Evolutionary conservation across 2,329 filamentous ascomycete genomes (phyloP).

Genomic region (Colletotrichum noveboracense): DNA sequence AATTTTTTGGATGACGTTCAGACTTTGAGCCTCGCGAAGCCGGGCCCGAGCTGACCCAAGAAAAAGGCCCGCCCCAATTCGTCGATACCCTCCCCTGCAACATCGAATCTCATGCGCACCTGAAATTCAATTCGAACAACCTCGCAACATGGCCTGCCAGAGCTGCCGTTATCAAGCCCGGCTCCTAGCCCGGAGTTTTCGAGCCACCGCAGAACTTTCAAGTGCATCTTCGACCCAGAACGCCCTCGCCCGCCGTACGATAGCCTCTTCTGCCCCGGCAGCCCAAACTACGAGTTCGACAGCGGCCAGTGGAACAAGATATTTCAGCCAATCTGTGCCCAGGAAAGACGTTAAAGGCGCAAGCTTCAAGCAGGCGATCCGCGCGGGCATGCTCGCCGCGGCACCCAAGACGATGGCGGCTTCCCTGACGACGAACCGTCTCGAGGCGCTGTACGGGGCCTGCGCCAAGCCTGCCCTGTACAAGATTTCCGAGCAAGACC

Average conservation of each 20-base stretch:
- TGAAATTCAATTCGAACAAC: slow-evolving; percentile 2
- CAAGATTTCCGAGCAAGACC: slow-evolving; percentile 69
- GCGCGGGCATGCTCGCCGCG: slow-evolving; percentile 11
- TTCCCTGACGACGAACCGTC: slow-evolving; percentile 10
- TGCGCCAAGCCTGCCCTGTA: slow-evolving; percentile 80
- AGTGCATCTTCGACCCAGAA: slow-evolving; percentile 6
- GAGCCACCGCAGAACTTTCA: slow-evolving; percentile 14
- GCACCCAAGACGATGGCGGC: slow-evolving; percentile 20
- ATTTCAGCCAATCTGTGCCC: slow-evolving; percentile 40
- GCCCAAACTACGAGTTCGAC: neutral
- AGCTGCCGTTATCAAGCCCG: slow-evolving; percentile 51
- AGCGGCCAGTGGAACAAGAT: slow-evolving; percentile 28
- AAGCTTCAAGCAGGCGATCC: slow-evolving; percentile 11
- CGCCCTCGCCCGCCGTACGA: neutral
- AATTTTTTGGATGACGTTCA: slow-evolving; percentile 25
- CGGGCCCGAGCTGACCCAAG: neutral
- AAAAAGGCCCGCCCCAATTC: neutral
- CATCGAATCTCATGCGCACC: neutral
- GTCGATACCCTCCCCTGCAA: neutral
- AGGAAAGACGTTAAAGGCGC: slow-evolving; percentile 21
- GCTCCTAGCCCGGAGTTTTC: slow-evolving; percentile 36
- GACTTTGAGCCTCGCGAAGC: slow-evolving; percentile 2
- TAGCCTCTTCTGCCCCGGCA: neutral
- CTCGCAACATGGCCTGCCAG: slow-evolving; percentile 51
- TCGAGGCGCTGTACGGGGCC: slow-evolving; percentile 75